phyloP scores from a whole-genome alignment of 805 yeast species.

The Kuraishia piskuri region DNA sequence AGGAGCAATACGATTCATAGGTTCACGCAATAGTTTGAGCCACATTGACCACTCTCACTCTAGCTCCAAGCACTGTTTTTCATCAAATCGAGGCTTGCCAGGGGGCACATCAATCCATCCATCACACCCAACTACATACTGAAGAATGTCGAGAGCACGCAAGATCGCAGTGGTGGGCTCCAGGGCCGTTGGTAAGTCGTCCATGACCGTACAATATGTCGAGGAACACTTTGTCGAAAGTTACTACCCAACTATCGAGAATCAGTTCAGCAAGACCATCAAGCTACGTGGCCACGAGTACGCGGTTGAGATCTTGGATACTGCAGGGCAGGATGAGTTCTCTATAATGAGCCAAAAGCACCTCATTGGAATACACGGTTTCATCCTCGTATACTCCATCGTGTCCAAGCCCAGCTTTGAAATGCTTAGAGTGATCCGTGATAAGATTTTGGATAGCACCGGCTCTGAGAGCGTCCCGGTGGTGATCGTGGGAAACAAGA shows the following conservation, averaged over 20 bases:
- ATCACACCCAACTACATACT: background rate
- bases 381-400: slow-evolving; percentile 73
- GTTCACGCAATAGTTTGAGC: too few species aligned
- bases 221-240: slow-evolving; percentile 85
- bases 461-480: slow-evolving; percentile 40
- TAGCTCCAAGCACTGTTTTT: too few species aligned
- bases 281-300: slow-evolving; percentile 66
- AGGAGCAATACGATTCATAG: too few species aligned
- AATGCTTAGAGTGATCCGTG: slow-evolving; percentile 66
- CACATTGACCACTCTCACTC: too few species aligned
- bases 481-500: slow-evolving; percentile 39
- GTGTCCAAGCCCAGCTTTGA: slow-evolving; percentile 74
- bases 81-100: background rate
- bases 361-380: slow-evolving; percentile 77
- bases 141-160: slow-evolving; percentile 30
- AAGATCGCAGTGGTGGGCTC: slow-evolving; percentile 85
- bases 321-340: slow-evolving; percentile 92
- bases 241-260: slow-evolving; percentile 87
- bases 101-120: too few species aligned
- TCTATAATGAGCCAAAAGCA: slow-evolving; percentile 73
- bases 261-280: slow-evolving; percentile 67
- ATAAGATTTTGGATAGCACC: slow-evolving; percentile 67
- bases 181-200: slow-evolving; percentile 82
- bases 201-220: slow-evolving; percentile 75
- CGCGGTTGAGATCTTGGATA: slow-evolving; percentile 78